A percentile compares a stretch with the other conserved stretches of the same genome.
These are phyloP conservation scores for Plasmodium berghei DNA, from an alignment of 169 alveolate species.

Conservation along the genomic window DNA sequence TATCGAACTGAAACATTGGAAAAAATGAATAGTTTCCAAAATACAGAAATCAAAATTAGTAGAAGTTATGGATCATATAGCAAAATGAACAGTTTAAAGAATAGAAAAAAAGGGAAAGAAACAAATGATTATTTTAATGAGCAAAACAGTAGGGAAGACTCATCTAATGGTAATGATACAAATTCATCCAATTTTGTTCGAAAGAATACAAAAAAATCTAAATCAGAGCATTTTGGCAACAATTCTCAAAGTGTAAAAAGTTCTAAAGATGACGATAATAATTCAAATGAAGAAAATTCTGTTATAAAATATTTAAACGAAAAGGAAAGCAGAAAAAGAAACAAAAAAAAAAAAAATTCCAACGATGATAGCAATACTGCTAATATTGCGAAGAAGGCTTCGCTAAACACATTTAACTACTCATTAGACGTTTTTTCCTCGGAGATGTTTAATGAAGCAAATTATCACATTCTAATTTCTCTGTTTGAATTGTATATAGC, in stretches of 20 bases:
- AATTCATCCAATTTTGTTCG: not conserved
- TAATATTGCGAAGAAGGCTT: not conserved
- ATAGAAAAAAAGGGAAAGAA: slow-evolving; percentile 38
- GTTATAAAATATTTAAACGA: slow-evolving; percentile 15
- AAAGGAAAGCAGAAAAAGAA: slow-evolving; percentile 18
- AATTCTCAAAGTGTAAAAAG: too few species aligned
- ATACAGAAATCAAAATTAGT: slow-evolving; percentile 73
- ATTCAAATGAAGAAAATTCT: slow-evolving; percentile 11
- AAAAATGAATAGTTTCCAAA: slow-evolving; percentile 65
- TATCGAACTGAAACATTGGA: slow-evolving; percentile 27
- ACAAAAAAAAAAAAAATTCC: slow-evolving; percentile 29
- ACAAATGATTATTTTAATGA: not conserved
- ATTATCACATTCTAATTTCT: slow-evolving; percentile 47
- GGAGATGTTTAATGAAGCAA: slow-evolving; percentile 71
- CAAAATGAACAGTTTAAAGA: slow-evolving; percentile 40
- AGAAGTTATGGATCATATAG: slow-evolving; percentile 68
- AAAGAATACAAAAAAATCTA: not conserved
- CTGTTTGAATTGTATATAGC: slow-evolving; percentile 70
- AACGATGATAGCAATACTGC: slow-evolving; percentile 1
- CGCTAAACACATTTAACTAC: slow-evolving; percentile 18
- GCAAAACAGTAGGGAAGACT: slow-evolving; percentile 8
- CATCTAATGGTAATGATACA: slow-evolving; percentile 12
- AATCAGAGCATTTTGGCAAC: too few species aligned
- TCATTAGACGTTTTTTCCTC: slow-evolving; percentile 62
- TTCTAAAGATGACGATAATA: slow-evolving; percentile 5